phyloP scores from a whole-genome alignment of 169 alveolate genomes.

The Plasmodium fragile region DNA sequence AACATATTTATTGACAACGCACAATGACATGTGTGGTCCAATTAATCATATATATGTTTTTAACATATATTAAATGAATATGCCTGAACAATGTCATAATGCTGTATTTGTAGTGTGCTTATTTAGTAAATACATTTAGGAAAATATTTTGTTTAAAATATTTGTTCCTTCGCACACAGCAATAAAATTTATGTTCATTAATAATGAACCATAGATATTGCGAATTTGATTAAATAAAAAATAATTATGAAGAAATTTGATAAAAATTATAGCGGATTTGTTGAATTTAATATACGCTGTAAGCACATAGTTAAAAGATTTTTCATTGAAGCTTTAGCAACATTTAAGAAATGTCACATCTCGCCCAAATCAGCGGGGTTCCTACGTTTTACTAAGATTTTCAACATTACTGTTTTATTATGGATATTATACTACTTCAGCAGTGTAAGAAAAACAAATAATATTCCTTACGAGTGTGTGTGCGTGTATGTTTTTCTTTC shows the following conservation, averaged over 20 bases:
- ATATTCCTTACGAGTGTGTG: neutral
- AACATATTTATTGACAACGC: neutral
- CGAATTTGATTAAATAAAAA: neutral
- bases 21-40: neutral
- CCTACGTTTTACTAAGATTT: neutral
- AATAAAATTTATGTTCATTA: neutral
- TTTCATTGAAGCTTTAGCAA: neutral
- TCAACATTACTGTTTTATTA: neutral
- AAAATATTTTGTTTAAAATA: neutral
- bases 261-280: neutral
- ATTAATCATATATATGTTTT: neutral
- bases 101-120: neutral
- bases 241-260: slow-evolving; percentile 2
- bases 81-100: neutral
- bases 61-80: neutral
- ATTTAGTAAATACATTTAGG: neutral
- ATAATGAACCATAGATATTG: neutral
- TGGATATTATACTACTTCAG: neutral
- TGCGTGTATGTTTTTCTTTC: neutral
- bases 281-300: neutral
- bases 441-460: neutral
- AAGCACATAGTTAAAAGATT: neutral
- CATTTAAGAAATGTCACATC: neutral
- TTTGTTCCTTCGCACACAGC: neutral
- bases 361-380: neutral